Percentiles rank a stretch among this genome's conserved stretches.
Conservation (phyloP, 2,329 filamentous ascomycete genomes). For the Penicillium sp. region DNA sequence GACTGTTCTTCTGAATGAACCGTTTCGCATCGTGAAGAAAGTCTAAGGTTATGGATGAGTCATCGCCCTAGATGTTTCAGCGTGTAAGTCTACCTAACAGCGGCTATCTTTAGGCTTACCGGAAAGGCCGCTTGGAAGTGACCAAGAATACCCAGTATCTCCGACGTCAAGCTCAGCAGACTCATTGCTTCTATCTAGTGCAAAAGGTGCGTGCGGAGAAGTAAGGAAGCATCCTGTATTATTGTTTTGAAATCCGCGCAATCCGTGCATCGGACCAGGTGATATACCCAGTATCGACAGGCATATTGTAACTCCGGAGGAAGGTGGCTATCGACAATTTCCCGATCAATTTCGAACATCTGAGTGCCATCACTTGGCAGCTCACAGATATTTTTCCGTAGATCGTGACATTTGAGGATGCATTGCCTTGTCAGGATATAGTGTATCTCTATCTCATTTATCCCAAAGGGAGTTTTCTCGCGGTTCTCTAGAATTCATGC, state of each 20-base stretch:
- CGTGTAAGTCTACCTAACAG: not conserved
- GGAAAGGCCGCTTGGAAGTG: constrained; percentile 10
- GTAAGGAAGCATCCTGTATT: constrained; percentile 8
- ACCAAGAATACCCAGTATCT: constrained; percentile 16
- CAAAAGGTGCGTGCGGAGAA: constrained; percentile 24
- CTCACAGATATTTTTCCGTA: not conserved
- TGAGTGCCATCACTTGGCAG: not conserved
- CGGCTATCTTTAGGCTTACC: constrained; percentile 11
- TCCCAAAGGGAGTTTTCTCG: not conserved
- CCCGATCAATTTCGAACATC: not conserved
- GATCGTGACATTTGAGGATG: not conserved
- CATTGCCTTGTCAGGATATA: not conserved
- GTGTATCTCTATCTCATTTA: not conserved
- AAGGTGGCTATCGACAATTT: not conserved
- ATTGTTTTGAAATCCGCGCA: constrained; percentile 2
- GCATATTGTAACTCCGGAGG: not conserved
- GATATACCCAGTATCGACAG: constrained; percentile 23
- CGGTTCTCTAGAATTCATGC: not conserved
- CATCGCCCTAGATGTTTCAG: constrained; percentile 2
- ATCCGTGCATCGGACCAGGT: constrained; percentile 19
- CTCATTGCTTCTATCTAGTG: constrained; percentile 30
- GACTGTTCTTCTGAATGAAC: not conserved
- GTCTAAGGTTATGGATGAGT: not conserved
- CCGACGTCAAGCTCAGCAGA: constrained; percentile 15
- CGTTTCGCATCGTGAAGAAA: constrained; percentile 6